Evolutionary conservation across 139 green algal genomes (phyloP), one percentile per base, ranked within the genome.

Genomic region (Penium margaritaceum): DNA sequence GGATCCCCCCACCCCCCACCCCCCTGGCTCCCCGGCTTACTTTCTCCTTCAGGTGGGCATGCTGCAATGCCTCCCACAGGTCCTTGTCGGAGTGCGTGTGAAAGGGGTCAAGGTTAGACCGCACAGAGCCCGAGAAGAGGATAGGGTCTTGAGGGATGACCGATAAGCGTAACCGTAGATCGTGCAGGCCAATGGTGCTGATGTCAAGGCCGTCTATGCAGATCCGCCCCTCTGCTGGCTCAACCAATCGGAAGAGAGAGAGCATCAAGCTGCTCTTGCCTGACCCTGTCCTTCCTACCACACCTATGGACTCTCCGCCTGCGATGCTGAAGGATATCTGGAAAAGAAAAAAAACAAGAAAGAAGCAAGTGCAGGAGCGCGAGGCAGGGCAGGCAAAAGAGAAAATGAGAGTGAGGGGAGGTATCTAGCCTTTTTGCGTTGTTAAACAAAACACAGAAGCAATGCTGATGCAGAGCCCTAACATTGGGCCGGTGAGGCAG

Each of bases 61-160:
- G 54, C 41, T 78, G 64, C 41, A 92, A 78, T 15, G 82, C 86
- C 2, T 44, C 34, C 89, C 87, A 91, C 14, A 94, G 80, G 5
- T 75, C 63, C 29, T 78, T 76, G 75, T 95, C 90, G 15, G 29
- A 72, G n/a, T 83, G 35, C 32, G 87, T 39, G n/a, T 76, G 82
- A 77, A 96, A 96, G 4, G 93, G 93, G 76, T 96, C 91, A 41
- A 98, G 74, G 83, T 98, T 98, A 70, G 27, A 82, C 39, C 93
- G 85, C 34, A 97, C 74, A 7, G 79, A 92, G 38, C 93, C 93
- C 38, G 72, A 87, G 77, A 98, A 98, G 39, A 98, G 88, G 38
- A 95, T 86, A 0, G 93, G 91, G 47, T 96, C 92, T 85, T 97
- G 79, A 3, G 73, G 88, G 65, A 92, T 89, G 77, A 90, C 88